phyloP scores from a whole-genome alignment of 495 filamentous ascomycete genomes.

The Collariella sp. region DNA sequence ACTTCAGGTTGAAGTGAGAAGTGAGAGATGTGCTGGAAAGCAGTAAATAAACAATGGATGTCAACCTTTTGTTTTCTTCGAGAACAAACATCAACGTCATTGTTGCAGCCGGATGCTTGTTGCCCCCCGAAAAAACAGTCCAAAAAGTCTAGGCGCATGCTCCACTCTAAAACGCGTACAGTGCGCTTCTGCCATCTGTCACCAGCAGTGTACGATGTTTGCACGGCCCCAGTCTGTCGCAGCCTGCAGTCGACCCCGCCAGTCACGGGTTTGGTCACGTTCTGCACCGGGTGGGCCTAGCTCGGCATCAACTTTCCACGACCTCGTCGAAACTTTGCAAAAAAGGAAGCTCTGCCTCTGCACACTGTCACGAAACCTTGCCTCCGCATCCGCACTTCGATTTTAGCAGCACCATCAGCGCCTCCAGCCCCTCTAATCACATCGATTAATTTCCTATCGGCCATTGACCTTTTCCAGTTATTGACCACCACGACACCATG shows the following conservation, averaged over 20 bases:
- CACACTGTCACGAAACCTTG: constrained; percentile 6
- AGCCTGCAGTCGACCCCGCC: background rate
- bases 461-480: constrained; percentile 6
- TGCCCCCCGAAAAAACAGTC: background rate
- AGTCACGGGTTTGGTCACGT: constrained; percentile 27
- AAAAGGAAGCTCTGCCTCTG: constrained; percentile 16
- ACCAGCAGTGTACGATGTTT: too few species aligned
- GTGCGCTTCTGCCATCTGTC: too few species aligned
- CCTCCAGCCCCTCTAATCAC: background rate
- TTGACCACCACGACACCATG: constrained; percentile 40
- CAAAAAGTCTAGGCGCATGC: too few species aligned
- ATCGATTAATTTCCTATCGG: background rate
- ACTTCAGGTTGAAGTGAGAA: too few species aligned
- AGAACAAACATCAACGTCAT: too few species aligned
- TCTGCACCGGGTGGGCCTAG: constrained; percentile 5
- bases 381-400: constrained; percentile 3
- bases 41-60: too few species aligned
- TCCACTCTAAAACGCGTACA: constrained; percentile 7
- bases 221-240: background rate
- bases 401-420: constrained; percentile 6
- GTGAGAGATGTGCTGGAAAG: too few species aligned
- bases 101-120: background rate
- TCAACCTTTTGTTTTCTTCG: too few species aligned
- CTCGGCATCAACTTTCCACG: constrained; percentile 25
- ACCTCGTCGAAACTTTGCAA: constrained; percentile 25